Percentiles rank a stretch among this genome's conserved stretches.
Evolutionary conservation across 768 basidiomycete species (phyloP).

Genomic region (Tylopilus sp.): DNA sequence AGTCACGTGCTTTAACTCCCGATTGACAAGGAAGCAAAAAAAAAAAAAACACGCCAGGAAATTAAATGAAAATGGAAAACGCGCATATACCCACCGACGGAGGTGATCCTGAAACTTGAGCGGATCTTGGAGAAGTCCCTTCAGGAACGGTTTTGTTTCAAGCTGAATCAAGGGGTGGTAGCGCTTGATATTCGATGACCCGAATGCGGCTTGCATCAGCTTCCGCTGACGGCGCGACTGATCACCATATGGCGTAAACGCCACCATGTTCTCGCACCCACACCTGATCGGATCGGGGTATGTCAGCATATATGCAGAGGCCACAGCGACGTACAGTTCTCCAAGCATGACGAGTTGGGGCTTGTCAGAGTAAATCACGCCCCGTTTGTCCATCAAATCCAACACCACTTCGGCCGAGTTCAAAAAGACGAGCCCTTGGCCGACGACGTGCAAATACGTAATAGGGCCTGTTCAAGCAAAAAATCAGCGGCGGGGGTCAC

Average conservation of each 20-base stretch:
- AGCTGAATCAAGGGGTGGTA: constrained; percentile 58
- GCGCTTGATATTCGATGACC: constrained; percentile 44
- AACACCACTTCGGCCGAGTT: constrained; percentile 55
- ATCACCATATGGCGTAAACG: constrained; percentile 66
- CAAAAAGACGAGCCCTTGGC: constrained; percentile 65
- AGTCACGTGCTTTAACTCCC: constrained; percentile 10
- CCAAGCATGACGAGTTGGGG: constrained; percentile 65
- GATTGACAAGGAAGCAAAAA: background rate
- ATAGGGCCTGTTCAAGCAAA: constrained; percentile 43
- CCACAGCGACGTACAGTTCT: constrained; percentile 51
- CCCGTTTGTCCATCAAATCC: constrained; percentile 69
- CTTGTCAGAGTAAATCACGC: constrained; percentile 73
- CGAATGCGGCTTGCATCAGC: constrained; percentile 64
- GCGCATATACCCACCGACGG: constrained; percentile 24
- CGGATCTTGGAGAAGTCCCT: constrained; percentile 45
- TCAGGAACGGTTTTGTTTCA: constrained; percentile 56
- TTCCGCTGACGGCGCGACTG: constrained; percentile 60
- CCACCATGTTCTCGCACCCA: constrained; percentile 69
- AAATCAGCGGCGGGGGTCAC: background rate
- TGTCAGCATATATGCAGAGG: background rate
- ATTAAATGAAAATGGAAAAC: too few species aligned
- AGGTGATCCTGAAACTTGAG: constrained; percentile 34
- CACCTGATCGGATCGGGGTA: constrained; percentile 30
- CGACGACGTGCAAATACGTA: constrained; percentile 61
- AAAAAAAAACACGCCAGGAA: too few species aligned